These are phyloP conservation scores for Spinellus fusiger DNA, from an alignment of 192 early-diverging fungal species.

Conservation along the genomic window DNA sequence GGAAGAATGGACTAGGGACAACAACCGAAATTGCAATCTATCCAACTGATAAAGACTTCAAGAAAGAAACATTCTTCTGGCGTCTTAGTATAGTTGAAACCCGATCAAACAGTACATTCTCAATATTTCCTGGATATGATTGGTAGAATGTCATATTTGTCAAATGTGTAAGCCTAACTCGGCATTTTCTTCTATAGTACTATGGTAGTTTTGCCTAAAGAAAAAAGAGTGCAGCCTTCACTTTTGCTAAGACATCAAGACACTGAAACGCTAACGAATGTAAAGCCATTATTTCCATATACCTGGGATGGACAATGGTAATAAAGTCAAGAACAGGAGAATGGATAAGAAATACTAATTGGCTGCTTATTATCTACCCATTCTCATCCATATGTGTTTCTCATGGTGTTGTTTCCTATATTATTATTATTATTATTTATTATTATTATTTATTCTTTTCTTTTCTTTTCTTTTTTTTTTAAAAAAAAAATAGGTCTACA, in stretches of 20 bases:
- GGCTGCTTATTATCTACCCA: no score
- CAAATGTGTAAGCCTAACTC: constrained; percentile 24
- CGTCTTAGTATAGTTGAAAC: constrained; percentile 29
- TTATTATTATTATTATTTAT: no score
- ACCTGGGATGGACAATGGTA: constrained; percentile 49
- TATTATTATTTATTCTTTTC: no score
- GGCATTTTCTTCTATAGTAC: not conserved
- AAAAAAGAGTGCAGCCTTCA: constrained; percentile 10
- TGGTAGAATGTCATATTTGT: constrained; percentile 7
- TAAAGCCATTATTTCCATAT: constrained; percentile 53
- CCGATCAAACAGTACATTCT: constrained; percentile 18
- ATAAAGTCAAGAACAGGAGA: constrained; percentile 28
- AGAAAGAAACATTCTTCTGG: constrained; percentile 52
- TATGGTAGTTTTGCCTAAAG: constrained; percentile 7
- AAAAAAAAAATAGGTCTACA: constrained; percentile 13
- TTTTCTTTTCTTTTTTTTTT: not conserved
- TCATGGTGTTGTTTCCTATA: no score
- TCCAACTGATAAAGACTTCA: constrained; percentile 36
- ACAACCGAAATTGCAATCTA: constrained; percentile 52
- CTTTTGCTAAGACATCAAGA: constrained; percentile 44
- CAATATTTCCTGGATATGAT: constrained; percentile 52
- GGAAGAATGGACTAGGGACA: constrained; percentile 58
- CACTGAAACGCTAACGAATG: constrained; percentile 30
- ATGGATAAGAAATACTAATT: no score
- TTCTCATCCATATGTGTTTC: no score